Percentiles rank a stretch among this genome's conserved stretches.
Conservation (phyloP, 1,139 yeast genomes). For the Yamadazyma conglobata region DNA sequence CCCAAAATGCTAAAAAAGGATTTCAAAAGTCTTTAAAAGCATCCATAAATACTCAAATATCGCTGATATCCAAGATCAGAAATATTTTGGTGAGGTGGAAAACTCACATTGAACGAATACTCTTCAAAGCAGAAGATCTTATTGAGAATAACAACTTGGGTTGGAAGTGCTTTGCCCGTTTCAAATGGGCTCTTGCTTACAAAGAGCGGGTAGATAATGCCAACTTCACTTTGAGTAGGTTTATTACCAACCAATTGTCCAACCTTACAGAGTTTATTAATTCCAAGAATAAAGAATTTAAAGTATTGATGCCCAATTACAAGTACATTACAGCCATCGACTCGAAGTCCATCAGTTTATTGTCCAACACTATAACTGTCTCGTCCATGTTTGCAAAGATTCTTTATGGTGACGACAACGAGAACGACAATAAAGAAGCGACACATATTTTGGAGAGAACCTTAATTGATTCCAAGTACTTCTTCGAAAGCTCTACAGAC, state of each 20-base stretch:
- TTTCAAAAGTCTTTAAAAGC: constrained; percentile 22
- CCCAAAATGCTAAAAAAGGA: constrained; percentile 19
- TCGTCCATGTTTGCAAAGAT: constrained; percentile 63
- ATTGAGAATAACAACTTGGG: neutral
- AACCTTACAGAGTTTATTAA: constrained; percentile 23
- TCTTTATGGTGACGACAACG: constrained; percentile 37
- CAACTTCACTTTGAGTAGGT: constrained; percentile 29
- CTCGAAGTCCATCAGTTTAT: constrained; percentile 49
- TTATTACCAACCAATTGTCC: constrained; percentile 17
- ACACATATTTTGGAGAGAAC: constrained; percentile 55
- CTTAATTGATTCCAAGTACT: constrained; percentile 21
- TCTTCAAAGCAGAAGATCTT: constrained; percentile 2
- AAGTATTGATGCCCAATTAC: constrained; percentile 42
- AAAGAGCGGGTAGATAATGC: constrained; percentile 30
- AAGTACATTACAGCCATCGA: constrained; percentile 59
- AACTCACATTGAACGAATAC: constrained; percentile 10
- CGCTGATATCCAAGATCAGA: constrained; percentile 35
- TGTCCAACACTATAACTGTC: constrained; percentile 64
- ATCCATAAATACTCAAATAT: constrained; percentile 25
- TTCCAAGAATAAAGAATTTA: constrained; percentile 8
- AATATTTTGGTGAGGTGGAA: constrained; percentile 42
- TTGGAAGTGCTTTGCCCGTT: constrained; percentile 18
- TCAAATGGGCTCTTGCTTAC: constrained; percentile 34
- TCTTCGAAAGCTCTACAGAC: constrained; percentile 3
- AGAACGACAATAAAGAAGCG: constrained; percentile 42